phyloP scores from a whole-genome alignment of 2,329 filamentous ascomycete genomes.

The Blumeria graminis region DNA sequence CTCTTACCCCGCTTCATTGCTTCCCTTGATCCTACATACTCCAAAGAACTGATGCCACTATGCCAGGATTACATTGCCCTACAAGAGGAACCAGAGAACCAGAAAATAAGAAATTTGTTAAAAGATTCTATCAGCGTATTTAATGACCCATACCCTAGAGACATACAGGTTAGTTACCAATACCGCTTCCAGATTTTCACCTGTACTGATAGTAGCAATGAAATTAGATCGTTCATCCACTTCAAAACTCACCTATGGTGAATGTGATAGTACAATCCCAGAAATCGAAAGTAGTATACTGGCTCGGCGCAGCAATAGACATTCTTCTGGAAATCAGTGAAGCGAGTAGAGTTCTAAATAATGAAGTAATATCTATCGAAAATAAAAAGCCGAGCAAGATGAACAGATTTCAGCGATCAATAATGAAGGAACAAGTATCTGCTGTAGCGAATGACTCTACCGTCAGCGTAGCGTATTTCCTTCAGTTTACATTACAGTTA shows the following conservation, averaged over 20 bases:
- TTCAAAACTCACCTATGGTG: slow-evolving; percentile 31
- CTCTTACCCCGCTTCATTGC: slow-evolving; percentile 11
- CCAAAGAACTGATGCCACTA: slow-evolving; percentile 1
- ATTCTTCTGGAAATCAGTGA: slow-evolving; percentile 21
- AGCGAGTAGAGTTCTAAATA: slow-evolving; percentile 20
- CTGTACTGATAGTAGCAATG: slow-evolving; percentile 15
- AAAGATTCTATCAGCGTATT: slow-evolving; percentile 9
- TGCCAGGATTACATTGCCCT: slow-evolving; percentile 9
- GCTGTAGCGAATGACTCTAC: slow-evolving; percentile 37
- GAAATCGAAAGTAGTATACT: slow-evolving; percentile 17
- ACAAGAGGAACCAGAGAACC: slow-evolving; percentile 8
- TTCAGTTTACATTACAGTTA: slow-evolving; percentile 20
- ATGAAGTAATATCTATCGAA: slow-evolving; percentile 19
- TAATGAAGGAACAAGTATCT: slow-evolving; percentile 27
- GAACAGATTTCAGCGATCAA: slow-evolving; percentile 35
- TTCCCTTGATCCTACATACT: slow-evolving; percentile 1
- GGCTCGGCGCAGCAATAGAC: slow-evolving; percentile 29
- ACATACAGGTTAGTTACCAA: slow-evolving; percentile 21
- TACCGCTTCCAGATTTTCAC: slow-evolving; percentile 9
- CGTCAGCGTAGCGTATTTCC: slow-evolving; percentile 26
- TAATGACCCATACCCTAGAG: slow-evolving; percentile 9
- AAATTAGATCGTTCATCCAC: slow-evolving; percentile 28
- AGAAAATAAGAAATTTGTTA: slow-evolving; percentile 9
- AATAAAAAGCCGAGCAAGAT: slow-evolving; percentile 26
- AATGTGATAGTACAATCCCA: slow-evolving; percentile 20